These are phyloP conservation scores for Rubia peregrina DNA, from an alignment of 305 asterid genomes.

Conservation along the genomic window DNA sequence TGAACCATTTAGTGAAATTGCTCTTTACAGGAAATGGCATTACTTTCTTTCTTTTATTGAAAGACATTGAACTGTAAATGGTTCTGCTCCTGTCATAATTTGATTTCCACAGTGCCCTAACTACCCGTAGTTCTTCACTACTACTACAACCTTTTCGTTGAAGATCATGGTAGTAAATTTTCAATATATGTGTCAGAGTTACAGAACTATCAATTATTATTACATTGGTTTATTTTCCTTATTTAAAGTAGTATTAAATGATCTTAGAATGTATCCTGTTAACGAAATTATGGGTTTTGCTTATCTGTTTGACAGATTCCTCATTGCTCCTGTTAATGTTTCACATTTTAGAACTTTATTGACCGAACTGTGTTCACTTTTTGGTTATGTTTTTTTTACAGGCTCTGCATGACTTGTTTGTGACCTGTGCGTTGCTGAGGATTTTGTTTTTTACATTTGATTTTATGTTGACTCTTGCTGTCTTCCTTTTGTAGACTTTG, in stretches of 20 bases:
- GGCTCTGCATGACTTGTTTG: not conserved
- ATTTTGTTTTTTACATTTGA: not conserved
- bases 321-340: not conserved
- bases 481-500: slow-evolving; percentile 42
- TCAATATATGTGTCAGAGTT: not conserved
- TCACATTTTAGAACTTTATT: not conserved
- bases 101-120: no score
- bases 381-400: not conserved
- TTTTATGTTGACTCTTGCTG: not conserved
- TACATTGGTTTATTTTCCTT: not conserved
- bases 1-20: not conserved
- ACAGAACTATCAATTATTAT: not conserved
- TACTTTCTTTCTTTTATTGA: not conserved
- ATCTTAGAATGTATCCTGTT: not conserved
- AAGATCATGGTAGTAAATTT: not conserved
- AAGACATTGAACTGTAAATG: not conserved
- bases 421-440: not conserved
- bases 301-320: not conserved
- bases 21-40: not conserved
- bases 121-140: not conserved
- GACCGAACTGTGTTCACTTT: not conserved
- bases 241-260: not conserved
- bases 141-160: not conserved
- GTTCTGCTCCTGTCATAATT: not conserved
- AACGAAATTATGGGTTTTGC: not conserved